Evolutionary conservation across 176 grass and related monocot genomes (phyloP).

Genomic region (Tillandsia fasciculata): DNA sequence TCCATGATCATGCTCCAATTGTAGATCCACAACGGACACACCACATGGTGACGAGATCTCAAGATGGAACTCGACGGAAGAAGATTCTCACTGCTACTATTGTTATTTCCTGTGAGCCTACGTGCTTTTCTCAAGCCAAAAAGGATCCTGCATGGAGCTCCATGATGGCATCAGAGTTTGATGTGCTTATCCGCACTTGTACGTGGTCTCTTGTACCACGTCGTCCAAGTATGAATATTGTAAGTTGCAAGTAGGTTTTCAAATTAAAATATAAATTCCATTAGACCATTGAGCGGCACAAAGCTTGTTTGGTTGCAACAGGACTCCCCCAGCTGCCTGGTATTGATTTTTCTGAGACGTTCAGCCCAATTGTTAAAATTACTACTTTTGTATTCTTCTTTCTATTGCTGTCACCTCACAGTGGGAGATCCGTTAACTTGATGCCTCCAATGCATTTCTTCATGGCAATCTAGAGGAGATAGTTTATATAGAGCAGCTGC

Average conservation of each 20-base stretch:
- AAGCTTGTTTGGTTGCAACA: neutral
- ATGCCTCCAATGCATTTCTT: neutral
- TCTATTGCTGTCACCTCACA: neutral
- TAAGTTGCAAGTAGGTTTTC: neutral
- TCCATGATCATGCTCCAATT: neutral
- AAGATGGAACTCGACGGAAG: neutral
- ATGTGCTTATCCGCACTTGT: neutral
- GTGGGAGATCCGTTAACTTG: neutral
- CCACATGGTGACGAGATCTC: neutral
- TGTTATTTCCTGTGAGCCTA: neutral
- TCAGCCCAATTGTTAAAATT: neutral
- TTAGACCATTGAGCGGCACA: neutral
- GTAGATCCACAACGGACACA: neutral
- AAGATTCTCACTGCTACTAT: neutral
- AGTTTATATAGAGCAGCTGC: neutral
- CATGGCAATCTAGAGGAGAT: neutral
- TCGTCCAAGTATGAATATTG: neutral
- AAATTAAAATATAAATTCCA: neutral
- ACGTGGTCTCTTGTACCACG: neutral
- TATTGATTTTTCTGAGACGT: neutral
- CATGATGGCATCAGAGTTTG: neutral
- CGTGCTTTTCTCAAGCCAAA: neutral
- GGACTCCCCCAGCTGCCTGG: neutral
- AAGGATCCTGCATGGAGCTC: neutral
- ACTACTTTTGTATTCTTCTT: neutral